Evolutionary conservation across 2,329 filamentous ascomycete species (phyloP), one percentile per base, ranked within the genome.

Genomic region (Balansia obtecta): DNA sequence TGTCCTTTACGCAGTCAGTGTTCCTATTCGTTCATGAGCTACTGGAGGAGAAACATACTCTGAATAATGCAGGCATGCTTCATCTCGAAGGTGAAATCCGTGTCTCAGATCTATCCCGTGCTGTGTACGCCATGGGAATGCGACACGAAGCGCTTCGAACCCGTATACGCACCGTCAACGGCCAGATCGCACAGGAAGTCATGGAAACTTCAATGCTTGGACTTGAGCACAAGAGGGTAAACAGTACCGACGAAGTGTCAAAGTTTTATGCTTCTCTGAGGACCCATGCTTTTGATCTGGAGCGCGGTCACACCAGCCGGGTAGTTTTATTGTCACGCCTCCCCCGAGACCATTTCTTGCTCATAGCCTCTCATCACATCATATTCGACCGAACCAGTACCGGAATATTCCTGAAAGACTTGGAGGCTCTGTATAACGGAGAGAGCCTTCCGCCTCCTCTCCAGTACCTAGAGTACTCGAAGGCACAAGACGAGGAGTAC

Each of bases 111-210:
- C 54, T 74, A 11, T 55, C 57, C 6, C 53, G 54, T 22, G 70
- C 72, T 0, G 53, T 74, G 12, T 50, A 59, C 1, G 13, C 40
- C 8, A 58, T 69, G 2, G 56, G 55, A 1, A 33, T 50, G 3
- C 53, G 58, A 9, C 68, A 70, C 51, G 65, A 69, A 44, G 34
- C 61, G 7, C 56, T 70, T 1, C 60, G 66, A 2, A 69, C 64
- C 49, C 55, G 59, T 38, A 45, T 45, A 16, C 48, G 56, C 22
- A 11, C 8, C 2, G 42, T 51, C 12, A 49, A 57, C 4, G 44
- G 37, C 7, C 15, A 38, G 8, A 10, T 45, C 6, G 16, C 41
- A 4, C 38, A 34, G 32, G 32, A 32, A 4, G 44, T 46, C 16
- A 8, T 40, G 9, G 27, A 40, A 18, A 12, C 18, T 30, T 20